A percentile compares a stretch with the other conserved stretches of the same genome.
phyloP scores from a whole-genome alignment of 1,139 yeast genomes.

The Protomyces arabidopsidicola region DNA sequence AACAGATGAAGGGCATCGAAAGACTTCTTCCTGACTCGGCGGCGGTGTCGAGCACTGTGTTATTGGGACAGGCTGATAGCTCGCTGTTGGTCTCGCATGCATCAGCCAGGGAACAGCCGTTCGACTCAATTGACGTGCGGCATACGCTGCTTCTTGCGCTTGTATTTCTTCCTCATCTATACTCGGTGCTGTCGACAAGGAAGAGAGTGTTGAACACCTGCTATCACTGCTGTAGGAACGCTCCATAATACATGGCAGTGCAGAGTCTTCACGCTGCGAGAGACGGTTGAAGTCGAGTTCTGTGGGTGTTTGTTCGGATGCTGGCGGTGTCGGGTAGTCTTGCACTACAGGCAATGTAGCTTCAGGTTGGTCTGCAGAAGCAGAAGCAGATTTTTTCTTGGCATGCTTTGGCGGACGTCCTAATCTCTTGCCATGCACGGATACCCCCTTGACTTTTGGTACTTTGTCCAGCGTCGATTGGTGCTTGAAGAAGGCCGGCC shows the following conservation, averaged over 20 bases:
- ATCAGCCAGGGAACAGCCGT: not conserved
- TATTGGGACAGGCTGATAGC: not conserved
- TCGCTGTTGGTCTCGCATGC: not conserved
- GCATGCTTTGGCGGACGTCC: not conserved
- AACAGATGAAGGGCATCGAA: not conserved
- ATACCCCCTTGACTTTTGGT: not conserved
- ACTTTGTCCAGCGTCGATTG: slow-evolving; percentile 41
- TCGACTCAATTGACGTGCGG: not conserved
- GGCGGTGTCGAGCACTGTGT: not conserved
- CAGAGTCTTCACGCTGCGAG: not conserved
- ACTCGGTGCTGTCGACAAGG: not conserved
- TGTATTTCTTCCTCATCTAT: not conserved
- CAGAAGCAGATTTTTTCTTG: not conserved
- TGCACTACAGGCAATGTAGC: not conserved
- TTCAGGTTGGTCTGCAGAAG: not conserved
- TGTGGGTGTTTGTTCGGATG: not conserved
- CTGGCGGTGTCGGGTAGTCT: not conserved
- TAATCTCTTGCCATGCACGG: not conserved
- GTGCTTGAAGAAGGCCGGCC: slow-evolving; percentile 57
- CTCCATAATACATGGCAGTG: not conserved
- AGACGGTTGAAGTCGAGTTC: not conserved
- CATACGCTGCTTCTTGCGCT: not conserved
- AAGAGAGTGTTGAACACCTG: not conserved
- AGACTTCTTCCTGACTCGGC: not conserved
- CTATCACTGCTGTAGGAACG: not conserved